phyloP scores from a whole-genome alignment of 768 basidiomycete genomes.

The Phylloporus scabripes region DNA sequence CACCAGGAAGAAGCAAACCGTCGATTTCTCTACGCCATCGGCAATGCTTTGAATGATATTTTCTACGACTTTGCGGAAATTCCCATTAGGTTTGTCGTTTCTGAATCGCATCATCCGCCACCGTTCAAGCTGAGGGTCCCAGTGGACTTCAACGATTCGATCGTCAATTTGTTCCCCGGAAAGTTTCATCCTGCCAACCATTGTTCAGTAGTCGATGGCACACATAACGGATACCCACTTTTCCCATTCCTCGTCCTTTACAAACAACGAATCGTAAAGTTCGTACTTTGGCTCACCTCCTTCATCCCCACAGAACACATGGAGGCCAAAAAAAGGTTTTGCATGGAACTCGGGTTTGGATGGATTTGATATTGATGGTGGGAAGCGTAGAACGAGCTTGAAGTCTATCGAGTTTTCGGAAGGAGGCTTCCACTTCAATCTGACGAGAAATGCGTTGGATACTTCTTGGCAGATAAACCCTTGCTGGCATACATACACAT shows the following conservation, averaged over 20 bases:
- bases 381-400: slow-evolving; percentile 92
- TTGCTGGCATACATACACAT: slow-evolving; percentile 84
- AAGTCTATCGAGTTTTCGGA: slow-evolving; percentile 98
- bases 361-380: slow-evolving; percentile 50
- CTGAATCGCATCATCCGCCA: slow-evolving; percentile 95
- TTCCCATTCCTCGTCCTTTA: slow-evolving; percentile 93
- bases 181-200: slow-evolving; percentile 63
- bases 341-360: slow-evolving; percentile 69
- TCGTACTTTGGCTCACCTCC: slow-evolving; percentile 59
- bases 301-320: slow-evolving; percentile 76
- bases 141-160: slow-evolving; percentile 89
- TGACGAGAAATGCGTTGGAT: slow-evolving; percentile 28
- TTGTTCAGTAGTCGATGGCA: slow-evolving; percentile 1
- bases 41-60: slow-evolving; percentile 87
- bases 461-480: not conserved
- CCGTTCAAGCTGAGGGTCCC: slow-evolving; percentile 59
- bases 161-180: slow-evolving; percentile 88
- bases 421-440: slow-evolving; percentile 98
- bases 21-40: slow-evolving; percentile 89
- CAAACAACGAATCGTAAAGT: slow-evolving; percentile 77
- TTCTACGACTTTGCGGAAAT: slow-evolving; percentile 78
- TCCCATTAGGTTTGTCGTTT: slow-evolving; percentile 91
- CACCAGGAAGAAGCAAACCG: slow-evolving; percentile 44
- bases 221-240: slow-evolving; percentile 45
- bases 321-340: slow-evolving; percentile 81